Evolutionary conservation across 1,284 basidiomycete species (phyloP), one percentile per base, ranked within the genome.

Genomic region (Termitomyces sp.): DNA sequence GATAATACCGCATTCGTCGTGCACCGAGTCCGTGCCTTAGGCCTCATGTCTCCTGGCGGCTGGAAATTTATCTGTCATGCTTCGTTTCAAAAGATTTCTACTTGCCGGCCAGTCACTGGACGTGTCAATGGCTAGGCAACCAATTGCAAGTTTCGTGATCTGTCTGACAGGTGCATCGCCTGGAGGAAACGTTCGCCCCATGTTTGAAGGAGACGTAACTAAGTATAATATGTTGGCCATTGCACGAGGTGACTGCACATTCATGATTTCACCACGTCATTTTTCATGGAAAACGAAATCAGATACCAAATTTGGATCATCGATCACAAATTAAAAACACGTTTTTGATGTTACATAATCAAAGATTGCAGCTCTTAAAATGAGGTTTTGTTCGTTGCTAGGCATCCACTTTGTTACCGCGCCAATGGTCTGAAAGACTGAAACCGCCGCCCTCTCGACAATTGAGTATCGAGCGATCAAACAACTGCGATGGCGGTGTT

Each of bases 361-460:
- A 41, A n/a, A 19, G 16, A 10, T 49, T 38, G 41, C 42, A 54
- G 42, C 6, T 21, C n/a, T 24, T 24, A 10, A 41, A 46, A 34
- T 44, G 16, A 44, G 41, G n/a, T n/a, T n/a, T 49, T 59, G 57
- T 61, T 62, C 55, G 60, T 62, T 62, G 60, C 60, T 51, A 59
- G 18, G 28, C 21, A 24, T 7, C 37, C 18, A 18, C 14, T n/a
- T n/a, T n/a, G n/a, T n/a, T 42, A 46, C 46, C 47, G 52, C 57
- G 57, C 58, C 54, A 33, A 55, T 54, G 49, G 48, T 50, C 21
- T 24, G 21, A 24, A 47, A 30, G 50, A 55, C 49, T 53, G 46
- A 42, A 50, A 53, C 47, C n/a, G 40, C 48, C 47, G 33, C 49
- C 43, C 53, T 48, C 52, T 44, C 40, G 18, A 41, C 43, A 45